Base-by-base conservation (phyloP, 257 asterid species). In the Solanum pimpinellifolium region DNA sequence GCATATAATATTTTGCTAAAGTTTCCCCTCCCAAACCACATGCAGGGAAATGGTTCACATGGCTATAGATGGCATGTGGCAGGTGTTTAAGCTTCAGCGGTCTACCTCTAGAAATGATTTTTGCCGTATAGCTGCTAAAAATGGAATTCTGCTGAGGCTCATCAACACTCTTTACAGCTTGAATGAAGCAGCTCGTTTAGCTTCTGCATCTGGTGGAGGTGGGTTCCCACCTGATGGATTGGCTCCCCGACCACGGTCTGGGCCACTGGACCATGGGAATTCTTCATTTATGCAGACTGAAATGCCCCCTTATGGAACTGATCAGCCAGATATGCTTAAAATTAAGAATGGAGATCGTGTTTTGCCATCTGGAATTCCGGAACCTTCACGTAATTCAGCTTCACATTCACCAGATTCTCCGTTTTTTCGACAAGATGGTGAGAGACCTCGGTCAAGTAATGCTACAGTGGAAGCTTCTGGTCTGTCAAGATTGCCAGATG, bases 1-100 rank as follows among this genome's bases (percentile, higher is more conserved):
- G 69, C 85, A 49, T 20, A 52, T 81, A 49, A 81, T 49, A 49
- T 49, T 81, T 81, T 81, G 29, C 85, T 81, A 31, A 47, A 56
- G 39, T 59, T 21, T 0, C 46, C 8, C 65, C 46, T 60, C 35
- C 42, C 46, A 42, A 87, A 91, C 69, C 86, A 81, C 83, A 86
- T 92, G 85, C 95, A 97, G 99, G 95, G 98, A 96, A 93, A 95
- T 97, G 98, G 98, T 97, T 91, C 99, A 96, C 92, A 93, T 97
- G 93, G 99, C 99, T 90, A 96, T 97, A 85, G 99, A 97, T 93
- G 99, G 98, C 91, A 95, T 95, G 98, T 97, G 99, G 99, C 99
- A 97, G 93, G 96, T 97, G 84, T 95, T 97, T 93, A 97, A 96
- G 94, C 99, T 97, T 91, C 99, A 95, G 91, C 94, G 95, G 84